Conservation (phyloP, 2,329 filamentous ascomycete genomes). For the Claviceps lovelessii region DNA sequence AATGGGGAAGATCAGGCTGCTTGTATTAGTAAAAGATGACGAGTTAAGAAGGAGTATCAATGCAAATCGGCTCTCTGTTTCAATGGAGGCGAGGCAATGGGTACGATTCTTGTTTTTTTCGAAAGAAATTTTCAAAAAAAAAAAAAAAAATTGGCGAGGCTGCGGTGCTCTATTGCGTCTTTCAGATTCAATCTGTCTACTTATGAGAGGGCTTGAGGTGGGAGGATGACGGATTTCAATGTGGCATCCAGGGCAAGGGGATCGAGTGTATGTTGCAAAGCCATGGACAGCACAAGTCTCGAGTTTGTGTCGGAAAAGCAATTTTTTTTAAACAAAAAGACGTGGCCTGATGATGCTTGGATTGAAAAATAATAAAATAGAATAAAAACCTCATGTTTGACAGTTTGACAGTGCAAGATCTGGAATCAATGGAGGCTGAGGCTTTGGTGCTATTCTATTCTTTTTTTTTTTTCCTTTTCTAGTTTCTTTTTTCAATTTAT, state of each 20-base stretch:
- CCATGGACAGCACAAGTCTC: background rate
- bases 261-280: background rate
- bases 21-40: background rate
- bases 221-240: background rate
- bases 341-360: background rate
- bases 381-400: too few relatives aligned
- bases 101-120: background rate
- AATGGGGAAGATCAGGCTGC: background rate
- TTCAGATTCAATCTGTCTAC: background rate
- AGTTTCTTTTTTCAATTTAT: too few relatives aligned
- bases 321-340: too few relatives aligned
- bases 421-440: too few relatives aligned
- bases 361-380: background rate
- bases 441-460: too few relatives aligned
- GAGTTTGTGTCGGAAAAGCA: background rate
- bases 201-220: background rate
- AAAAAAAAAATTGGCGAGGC: background rate
- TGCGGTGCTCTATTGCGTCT: background rate
- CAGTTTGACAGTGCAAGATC: too few relatives aligned
- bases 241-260: background rate
- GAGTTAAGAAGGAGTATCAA: background rate
- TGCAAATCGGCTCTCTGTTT: background rate
- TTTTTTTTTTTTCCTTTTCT: too few relatives aligned
- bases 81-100: background rate
- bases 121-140: background rate